These are phyloP conservation scores for Cercospora zeae-maydis DNA, from an alignment of 2,329 filamentous ascomycete genomes.

Conservation along the genomic window DNA sequence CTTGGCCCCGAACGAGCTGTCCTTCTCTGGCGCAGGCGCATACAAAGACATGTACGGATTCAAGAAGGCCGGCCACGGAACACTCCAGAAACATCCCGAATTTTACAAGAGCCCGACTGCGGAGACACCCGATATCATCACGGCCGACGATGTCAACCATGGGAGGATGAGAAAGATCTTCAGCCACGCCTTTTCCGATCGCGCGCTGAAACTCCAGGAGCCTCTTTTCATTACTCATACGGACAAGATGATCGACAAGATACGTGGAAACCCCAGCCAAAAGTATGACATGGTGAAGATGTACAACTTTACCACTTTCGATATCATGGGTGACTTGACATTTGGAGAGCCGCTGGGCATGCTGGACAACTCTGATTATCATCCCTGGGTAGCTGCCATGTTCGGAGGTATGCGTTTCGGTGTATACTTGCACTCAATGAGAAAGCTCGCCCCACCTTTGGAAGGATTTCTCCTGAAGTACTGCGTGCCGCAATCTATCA, in stretches of 20 bases:
- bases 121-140: neutral
- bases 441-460: constrained; percentile 2
- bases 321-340: constrained; percentile 33
- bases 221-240: constrained; percentile 42
- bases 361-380: constrained; percentile 34
- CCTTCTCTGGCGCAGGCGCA: constrained; percentile 40
- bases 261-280: constrained; percentile 34
- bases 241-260: constrained; percentile 39
- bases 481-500: constrained; percentile 7
- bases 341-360: constrained; percentile 37
- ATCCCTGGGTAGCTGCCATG: constrained; percentile 34
- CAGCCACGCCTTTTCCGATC: constrained; percentile 42
- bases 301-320: constrained; percentile 34
- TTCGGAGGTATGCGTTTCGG: constrained; percentile 10
- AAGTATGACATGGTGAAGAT: constrained; percentile 28
- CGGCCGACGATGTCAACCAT: constrained; percentile 38
- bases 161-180: constrained; percentile 40
- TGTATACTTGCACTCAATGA: constrained; percentile 13
- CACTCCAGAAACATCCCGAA: constrained; percentile 14
- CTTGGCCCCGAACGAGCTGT: constrained; percentile 46
- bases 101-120: constrained; percentile 29
- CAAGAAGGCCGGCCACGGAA: constrained; percentile 21
- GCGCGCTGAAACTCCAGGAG: constrained; percentile 41
- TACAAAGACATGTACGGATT: constrained; percentile 47
- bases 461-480: constrained; percentile 7